Evolutionary conservation across 176 grass and related monocot genomes (phyloP).

Genomic region (Metroxylon sagu): DNA sequence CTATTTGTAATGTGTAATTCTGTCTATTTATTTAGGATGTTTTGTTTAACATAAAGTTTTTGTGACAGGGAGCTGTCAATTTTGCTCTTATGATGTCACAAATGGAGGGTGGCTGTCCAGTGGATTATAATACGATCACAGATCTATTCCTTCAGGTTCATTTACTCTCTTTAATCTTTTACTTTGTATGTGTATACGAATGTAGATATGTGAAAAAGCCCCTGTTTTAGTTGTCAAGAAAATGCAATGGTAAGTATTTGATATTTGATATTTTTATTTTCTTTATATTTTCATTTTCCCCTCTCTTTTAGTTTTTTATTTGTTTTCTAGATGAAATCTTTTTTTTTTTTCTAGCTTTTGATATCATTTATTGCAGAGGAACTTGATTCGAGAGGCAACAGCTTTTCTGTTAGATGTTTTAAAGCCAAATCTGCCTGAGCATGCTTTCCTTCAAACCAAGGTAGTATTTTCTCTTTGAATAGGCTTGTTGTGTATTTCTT

Average conservation of each 20-base stretch:
- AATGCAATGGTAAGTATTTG: too few relatives aligned
- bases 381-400: constrained; percentile 87
- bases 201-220: too few relatives aligned
- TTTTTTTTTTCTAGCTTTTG: too few relatives aligned
- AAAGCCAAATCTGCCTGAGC: constrained; percentile 85
- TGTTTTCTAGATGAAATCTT: too few relatives aligned
- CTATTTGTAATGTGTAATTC: too few relatives aligned
- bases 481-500: constrained; percentile 6
- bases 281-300: too few relatives aligned
- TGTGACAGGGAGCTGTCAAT: constrained; percentile 75
- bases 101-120: constrained; percentile 91
- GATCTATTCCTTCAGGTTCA: constrained; percentile 94
- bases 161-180: constrained; percentile 9
- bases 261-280: too few relatives aligned
- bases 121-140: constrained; percentile 93
- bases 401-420: constrained; percentile 93
- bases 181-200: background rate
- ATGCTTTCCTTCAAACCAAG: constrained; percentile 96
- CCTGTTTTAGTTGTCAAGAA: too few relatives aligned
- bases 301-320: too few relatives aligned
- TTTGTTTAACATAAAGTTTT: constrained; percentile 6
- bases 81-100: constrained; percentile 99
- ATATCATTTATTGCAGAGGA: constrained; percentile 34
- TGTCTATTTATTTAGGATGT: background rate
- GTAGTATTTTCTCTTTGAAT: constrained; percentile 22